A percentile compares a stretch with the other conserved stretches of the same genome.
These are phyloP conservation scores for Xylaria hypoxylon DNA, from an alignment of 2,329 filamentous ascomycete species.

Conservation along the genomic window DNA sequence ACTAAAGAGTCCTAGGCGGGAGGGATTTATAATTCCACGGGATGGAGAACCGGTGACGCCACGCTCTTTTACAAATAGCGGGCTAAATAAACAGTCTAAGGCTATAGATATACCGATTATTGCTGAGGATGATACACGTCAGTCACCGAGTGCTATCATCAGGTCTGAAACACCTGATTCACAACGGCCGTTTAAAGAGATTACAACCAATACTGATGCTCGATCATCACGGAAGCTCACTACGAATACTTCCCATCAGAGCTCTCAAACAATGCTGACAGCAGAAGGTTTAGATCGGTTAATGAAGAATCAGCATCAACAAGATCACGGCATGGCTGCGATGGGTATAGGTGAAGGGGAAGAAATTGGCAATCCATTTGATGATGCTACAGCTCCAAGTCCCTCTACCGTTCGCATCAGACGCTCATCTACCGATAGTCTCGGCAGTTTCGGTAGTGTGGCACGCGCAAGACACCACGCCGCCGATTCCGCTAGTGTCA, in stretches of 20 bases:
- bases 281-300: conserved; percentile 83
- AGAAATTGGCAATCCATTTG: conserved; percentile 44
- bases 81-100: conserved; percentile 56
- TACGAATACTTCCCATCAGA: conserved; percentile 71
- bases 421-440: conserved; percentile 61
- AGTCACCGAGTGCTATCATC: conserved; percentile 59
- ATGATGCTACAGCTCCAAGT: conserved; percentile 49
- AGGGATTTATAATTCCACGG: conserved; percentile 67
- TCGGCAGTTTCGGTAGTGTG: conserved; percentile 60
- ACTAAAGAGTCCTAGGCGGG: conserved; percentile 64
- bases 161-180: conserved; percentile 64
- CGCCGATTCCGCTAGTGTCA: conserved; percentile 52
- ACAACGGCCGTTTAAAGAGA: conserved; percentile 69
- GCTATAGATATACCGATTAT: conserved; percentile 60
- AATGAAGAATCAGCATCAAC: conserved; percentile 65
- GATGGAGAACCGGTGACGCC: conserved; percentile 57
- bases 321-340: conserved; percentile 45
- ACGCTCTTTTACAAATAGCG: conserved; percentile 51
- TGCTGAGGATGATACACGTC: conserved; percentile 73
- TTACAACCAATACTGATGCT: conserved; percentile 67
- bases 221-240: conserved; percentile 55
- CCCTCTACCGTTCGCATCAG: conserved; percentile 57
- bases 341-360: conserved; percentile 36
- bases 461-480: conserved; percentile 54
- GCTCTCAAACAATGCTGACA: conserved; percentile 87